Conservation (phyloP, 345 rosid genomes). For the Sisymbrium altissimum region DNA sequence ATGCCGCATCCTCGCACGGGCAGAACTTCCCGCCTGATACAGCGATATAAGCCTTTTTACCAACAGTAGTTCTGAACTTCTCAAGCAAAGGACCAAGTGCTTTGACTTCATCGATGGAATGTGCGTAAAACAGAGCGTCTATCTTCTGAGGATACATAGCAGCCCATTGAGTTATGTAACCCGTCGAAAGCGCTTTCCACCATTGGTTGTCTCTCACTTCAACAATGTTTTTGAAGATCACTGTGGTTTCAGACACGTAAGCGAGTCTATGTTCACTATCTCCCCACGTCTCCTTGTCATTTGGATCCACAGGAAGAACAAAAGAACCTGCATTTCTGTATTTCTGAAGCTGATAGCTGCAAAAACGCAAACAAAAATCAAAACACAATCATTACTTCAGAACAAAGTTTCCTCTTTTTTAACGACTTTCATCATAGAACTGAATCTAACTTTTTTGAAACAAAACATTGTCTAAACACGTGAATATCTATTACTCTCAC, state of each 20-base stretch:
- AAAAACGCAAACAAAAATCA: neutral
- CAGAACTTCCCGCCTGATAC: slow-evolving; percentile 85
- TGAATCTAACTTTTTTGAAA: neutral
- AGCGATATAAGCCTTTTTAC: slow-evolving; percentile 83
- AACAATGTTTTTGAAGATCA: slow-evolving; percentile 87
- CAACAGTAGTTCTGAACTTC: slow-evolving; percentile 77
- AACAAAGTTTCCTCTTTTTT: neutral
- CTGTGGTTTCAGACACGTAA: slow-evolving; percentile 92
- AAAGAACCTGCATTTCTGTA: slow-evolving; percentile 87
- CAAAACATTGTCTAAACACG: slow-evolving; percentile 13
- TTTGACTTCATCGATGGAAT: slow-evolving; percentile 69
- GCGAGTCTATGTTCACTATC: slow-evolving; percentile 98
- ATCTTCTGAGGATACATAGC: slow-evolving; percentile 92
- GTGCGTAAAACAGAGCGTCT: slow-evolving; percentile 90
- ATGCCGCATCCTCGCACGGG: slow-evolving; percentile 77
- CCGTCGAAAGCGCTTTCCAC: slow-evolving; percentile 90
- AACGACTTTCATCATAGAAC: neutral
- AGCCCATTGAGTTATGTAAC: slow-evolving; percentile 96
- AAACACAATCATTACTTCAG: neutral
- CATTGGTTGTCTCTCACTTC: slow-evolving; percentile 95
- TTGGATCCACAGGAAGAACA: slow-evolving; percentile 89
- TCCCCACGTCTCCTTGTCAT: slow-evolving; percentile 93
- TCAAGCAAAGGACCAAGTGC: slow-evolving; percentile 75
- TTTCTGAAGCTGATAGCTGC: slow-evolving; percentile 98
- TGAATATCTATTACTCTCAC: slow-evolving; percentile 17